Evolutionary conservation across 306 rosid genomes (phyloP).

Genomic region (Vigna radiata): DNA sequence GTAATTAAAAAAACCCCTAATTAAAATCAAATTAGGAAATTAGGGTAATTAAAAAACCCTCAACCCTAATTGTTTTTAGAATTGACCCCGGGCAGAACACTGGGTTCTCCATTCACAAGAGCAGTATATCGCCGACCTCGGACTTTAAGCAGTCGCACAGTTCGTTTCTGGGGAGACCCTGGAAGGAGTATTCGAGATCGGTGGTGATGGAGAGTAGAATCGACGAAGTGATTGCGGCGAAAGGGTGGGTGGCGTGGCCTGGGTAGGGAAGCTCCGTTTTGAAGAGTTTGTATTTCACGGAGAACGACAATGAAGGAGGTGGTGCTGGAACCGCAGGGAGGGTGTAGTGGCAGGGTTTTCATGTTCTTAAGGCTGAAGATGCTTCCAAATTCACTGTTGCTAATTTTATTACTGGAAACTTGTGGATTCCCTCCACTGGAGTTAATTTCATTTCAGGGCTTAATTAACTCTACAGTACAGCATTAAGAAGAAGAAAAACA

Average conservation of each 20-base stretch:
- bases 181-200: slow-evolving; percentile 59
- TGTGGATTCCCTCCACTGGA: slow-evolving; percentile 60
- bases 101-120: slow-evolving; percentile 59
- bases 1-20: too few relatives aligned
- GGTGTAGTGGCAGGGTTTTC: slow-evolving; percentile 60
- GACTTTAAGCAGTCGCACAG: slow-evolving; percentile 42
- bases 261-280: slow-evolving; percentile 46
- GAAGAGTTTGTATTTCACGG: slow-evolving; percentile 52
- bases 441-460: slow-evolving; percentile 54
- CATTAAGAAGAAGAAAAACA: too few relatives aligned
- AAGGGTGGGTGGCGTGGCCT: slow-evolving; percentile 61
- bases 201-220: slow-evolving; percentile 54
- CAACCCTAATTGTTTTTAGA: too few relatives aligned
- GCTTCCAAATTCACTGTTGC: slow-evolving; percentile 53
- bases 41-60: too few relatives aligned
- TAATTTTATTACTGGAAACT: slow-evolving; percentile 51
- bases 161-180: slow-evolving; percentile 59
- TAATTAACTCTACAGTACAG: not conserved
- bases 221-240: slow-evolving; percentile 39
- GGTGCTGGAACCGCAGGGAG: slow-evolving; percentile 50
- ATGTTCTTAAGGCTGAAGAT: slow-evolving; percentile 41
- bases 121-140: slow-evolving; percentile 41
- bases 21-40: too few relatives aligned
- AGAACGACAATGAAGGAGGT: slow-evolving; percentile 50
- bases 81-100: slow-evolving; percentile 58